Conservation (phyloP, 1,139 yeast species). For the Candida labiduridarum region DNA sequence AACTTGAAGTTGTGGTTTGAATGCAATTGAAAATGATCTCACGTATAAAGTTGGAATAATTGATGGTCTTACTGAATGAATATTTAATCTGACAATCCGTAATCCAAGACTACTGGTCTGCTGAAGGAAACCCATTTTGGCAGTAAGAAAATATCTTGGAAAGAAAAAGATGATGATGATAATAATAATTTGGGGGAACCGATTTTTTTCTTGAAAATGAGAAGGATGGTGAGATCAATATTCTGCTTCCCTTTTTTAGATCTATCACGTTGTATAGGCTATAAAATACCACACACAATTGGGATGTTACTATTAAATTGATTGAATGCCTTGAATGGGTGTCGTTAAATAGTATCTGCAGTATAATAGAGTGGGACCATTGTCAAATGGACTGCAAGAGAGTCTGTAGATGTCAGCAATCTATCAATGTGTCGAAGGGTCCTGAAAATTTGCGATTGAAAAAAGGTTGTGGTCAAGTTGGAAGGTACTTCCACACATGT, state of each 20-base stretch:
- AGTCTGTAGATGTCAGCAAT: too few relatives aligned
- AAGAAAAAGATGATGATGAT: neutral
- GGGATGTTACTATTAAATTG: too few relatives aligned
- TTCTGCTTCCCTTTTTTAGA: too few relatives aligned
- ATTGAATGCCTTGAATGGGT: too few relatives aligned
- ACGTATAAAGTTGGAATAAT: slow-evolving; percentile 3
- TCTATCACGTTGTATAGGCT: too few relatives aligned
- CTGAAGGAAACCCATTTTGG: slow-evolving; percentile 2
- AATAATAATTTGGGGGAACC: neutral
- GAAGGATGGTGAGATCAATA: too few relatives aligned
- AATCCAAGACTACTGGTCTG: slow-evolving; percentile 7
- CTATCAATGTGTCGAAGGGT: too few relatives aligned
- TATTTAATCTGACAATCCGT: slow-evolving; percentile 1
- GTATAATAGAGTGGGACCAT: too few relatives aligned
- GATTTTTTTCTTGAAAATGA: neutral
- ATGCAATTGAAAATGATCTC: neutral
- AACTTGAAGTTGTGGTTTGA: neutral
- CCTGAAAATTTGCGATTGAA: neutral
- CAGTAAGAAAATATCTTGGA: neutral
- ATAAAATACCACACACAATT: too few relatives aligned
- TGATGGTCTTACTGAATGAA: slow-evolving; percentile 2
- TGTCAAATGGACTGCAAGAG: too few relatives aligned
- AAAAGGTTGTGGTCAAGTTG: neutral
- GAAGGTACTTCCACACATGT: neutral
- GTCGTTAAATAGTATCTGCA: too few relatives aligned